Percentiles rank a stretch among this genome's conserved stretches.
phyloP scores from a whole-genome alignment of 75 land plant genomes.

The Cupressus sempervirens region DNA sequence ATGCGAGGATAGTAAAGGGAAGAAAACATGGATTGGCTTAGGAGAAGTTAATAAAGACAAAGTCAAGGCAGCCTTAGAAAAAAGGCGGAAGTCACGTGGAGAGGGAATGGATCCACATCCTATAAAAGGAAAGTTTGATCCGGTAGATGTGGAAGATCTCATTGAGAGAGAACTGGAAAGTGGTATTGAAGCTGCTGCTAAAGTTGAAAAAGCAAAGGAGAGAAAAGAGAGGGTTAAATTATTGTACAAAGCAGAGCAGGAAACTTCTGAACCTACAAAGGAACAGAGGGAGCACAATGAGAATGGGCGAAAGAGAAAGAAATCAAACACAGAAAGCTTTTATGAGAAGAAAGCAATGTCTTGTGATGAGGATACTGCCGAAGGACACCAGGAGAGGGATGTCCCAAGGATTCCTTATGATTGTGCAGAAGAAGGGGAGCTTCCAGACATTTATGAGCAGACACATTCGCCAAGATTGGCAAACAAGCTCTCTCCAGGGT shows the following conservation, averaged over 20 bases:
- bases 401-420: background rate
- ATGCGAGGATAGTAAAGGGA: slow-evolving; percentile 13
- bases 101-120: slow-evolving; percentile 11
- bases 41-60: slow-evolving; percentile 66
- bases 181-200: slow-evolving; percentile 56
- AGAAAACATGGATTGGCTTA: slow-evolving; percentile 35
- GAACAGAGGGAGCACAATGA: slow-evolving; percentile 6
- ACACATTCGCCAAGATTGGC: background rate
- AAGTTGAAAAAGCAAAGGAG: slow-evolving; percentile 35
- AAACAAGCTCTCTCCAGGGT: background rate
- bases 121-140: slow-evolving; percentile 34
- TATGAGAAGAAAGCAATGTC: slow-evolving; percentile 1
- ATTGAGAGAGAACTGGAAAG: slow-evolving; percentile 86
- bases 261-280: background rate
- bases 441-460: background rate
- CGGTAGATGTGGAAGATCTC: slow-evolving; percentile 83
- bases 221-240: slow-evolving; percentile 28
- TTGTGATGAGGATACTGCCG: background rate
- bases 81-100: slow-evolving; percentile 52
- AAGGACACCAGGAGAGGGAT: slow-evolving; percentile 3
- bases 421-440: slow-evolving; percentile 4
- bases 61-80: slow-evolving; percentile 71
- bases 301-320: slow-evolving; percentile 1
- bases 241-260: slow-evolving; percentile 11
- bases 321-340: background rate